These are phyloP conservation scores for Tremella mesenterica DNA, from an alignment of 768 basidiomycete species.

Conservation along the genomic window DNA sequence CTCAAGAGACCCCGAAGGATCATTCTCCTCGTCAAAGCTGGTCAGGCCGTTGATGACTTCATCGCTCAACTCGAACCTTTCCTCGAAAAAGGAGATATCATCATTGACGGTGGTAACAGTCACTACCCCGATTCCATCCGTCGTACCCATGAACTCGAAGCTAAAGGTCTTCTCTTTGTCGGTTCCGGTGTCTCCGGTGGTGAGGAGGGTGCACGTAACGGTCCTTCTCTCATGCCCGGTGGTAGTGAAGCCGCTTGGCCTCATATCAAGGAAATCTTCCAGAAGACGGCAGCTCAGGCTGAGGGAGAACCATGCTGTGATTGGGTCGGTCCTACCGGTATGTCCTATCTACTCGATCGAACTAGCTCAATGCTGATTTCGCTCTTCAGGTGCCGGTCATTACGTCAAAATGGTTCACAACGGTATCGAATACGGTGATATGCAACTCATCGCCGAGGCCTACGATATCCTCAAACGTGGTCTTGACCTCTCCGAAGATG, in stretches of 20 bases:
- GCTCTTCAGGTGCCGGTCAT: slow-evolving; percentile 54
- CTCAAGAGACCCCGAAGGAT: slow-evolving; percentile 95
- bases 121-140: slow-evolving; percentile 98
- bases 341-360: slow-evolving; percentile 29
- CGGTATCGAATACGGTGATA: slow-evolving; percentile 99
- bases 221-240: slow-evolving; percentile 98
- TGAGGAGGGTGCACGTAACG: slow-evolving; percentile 95
- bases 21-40: slow-evolving; percentile 97
- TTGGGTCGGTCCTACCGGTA: slow-evolving; percentile 95
- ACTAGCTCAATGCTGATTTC: background rate
- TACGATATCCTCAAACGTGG: slow-evolving; percentile 95
- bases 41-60: slow-evolving; percentile 89
- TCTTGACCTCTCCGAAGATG: slow-evolving; percentile 70
- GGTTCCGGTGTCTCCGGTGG: slow-evolving; percentile 98
- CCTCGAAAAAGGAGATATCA: slow-evolving; percentile 92
- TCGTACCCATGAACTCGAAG: slow-evolving; percentile 81
- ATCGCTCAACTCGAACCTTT: slow-evolving; percentile 77
- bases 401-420: slow-evolving; percentile 99
- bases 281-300: slow-evolving; percentile 90
- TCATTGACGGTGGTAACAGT: slow-evolving; percentile 99
- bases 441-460: slow-evolving; percentile 98
- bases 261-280: slow-evolving; percentile 95
- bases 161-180: slow-evolving; percentile 91
- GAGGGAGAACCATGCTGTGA: slow-evolving; percentile 96
- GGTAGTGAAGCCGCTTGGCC: slow-evolving; percentile 92